Base-by-base conservation (phyloP, 768 basidiomycete species). In the Russula dissimulans region DNA sequence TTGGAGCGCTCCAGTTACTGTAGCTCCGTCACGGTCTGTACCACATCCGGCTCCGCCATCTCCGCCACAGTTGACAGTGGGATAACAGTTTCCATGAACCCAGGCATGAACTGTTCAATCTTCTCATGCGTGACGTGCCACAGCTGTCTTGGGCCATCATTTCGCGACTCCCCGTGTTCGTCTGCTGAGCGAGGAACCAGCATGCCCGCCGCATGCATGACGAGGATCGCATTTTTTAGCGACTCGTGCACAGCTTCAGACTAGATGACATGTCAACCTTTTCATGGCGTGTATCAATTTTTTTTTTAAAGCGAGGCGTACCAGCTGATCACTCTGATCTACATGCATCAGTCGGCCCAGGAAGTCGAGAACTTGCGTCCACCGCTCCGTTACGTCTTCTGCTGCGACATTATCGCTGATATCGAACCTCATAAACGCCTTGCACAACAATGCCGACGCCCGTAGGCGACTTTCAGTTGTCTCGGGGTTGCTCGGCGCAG, bases 241-340 rank as follows among this genome's bases (percentile, higher is more conserved):
- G 94, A 95, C 73, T 99, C 97, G 1, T 92, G 93, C 18, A 97
- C 81, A 0, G 95, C 95, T 71, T 99, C 97, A 70, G 87, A 86
- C 95, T 98, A 66, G 11, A 1, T 60, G 43, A 10, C 26, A n/a
- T 9, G 43, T 65, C 45, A 63, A 53, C 47, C 14, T 15, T 51
- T 22, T 36, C 36, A 54, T 43, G 12, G 9, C 12, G 22, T n/a
- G 57, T n/a, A 52, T 9, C 29, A 42, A 11, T 2, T 7, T 36
- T 36, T 36, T 36, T 36, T 26, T 44, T 18, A 14, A 18, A 34
- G 54, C 26, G 34, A 47, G 10, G 78, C 88, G 67, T 65, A 95
- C 95, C 76, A 97, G 72, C 68, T 92, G 91, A 69, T 94, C 95
- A 47, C 84, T 80, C 65, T 84, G 84, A 68, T 93, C 89, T 31